Base-by-base conservation (phyloP, 768 basidiomycete species). In the Boletus coccyginus region DNA sequence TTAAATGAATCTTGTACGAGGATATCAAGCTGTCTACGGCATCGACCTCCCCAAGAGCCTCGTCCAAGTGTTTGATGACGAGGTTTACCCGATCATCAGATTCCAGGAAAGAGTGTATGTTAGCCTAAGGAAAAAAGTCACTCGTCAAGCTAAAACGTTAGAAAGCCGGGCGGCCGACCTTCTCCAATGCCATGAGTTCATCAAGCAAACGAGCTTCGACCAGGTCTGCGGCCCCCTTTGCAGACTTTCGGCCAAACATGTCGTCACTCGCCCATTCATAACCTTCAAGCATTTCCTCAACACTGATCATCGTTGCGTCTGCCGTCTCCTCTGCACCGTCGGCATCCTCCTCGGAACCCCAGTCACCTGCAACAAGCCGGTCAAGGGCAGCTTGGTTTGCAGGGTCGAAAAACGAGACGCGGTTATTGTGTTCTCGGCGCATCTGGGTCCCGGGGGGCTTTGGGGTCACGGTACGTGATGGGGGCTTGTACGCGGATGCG, bases 221-320 rank as follows among this genome's bases (percentile, higher is more conserved):
- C 62, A 95, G 80, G 67, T 98, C 96, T 39, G 92, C 92, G 9
- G 90, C 86, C 12, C 88, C 88, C 63, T 81, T 79, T 17, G 79
- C 78, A 51, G 82, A 80, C 66, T 82, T 86, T 61, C 84, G 76
- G 14, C 81, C 83, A 43, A 88, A 76, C n/a, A 87, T 77, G 67
- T 87, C 86, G 53, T 88, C 90, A 58, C 86, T 88, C 5, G 92
- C 87, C 94, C 94, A 98, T 70, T 98, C 97, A 65, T 97, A 97
- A 0, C 97, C 95, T 65, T 99, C 97, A 27, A 99, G 79, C 93
- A 99, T 95, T 70, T 99, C 97, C 68, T 99, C 97, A 3, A 99
- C 94, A 70, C 86, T 97, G 7, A 88, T 77, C 74, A 99, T 80
- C 5, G 92, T 92, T 10, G 87, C 90, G 60, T 92, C 87, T 12